Percentiles rank a stretch among this genome's conserved stretches.
These are phyloP conservation scores for Craspedostauros australis DNA, from an alignment of 108 stramenopile genomes.

Conservation along the genomic window DNA sequence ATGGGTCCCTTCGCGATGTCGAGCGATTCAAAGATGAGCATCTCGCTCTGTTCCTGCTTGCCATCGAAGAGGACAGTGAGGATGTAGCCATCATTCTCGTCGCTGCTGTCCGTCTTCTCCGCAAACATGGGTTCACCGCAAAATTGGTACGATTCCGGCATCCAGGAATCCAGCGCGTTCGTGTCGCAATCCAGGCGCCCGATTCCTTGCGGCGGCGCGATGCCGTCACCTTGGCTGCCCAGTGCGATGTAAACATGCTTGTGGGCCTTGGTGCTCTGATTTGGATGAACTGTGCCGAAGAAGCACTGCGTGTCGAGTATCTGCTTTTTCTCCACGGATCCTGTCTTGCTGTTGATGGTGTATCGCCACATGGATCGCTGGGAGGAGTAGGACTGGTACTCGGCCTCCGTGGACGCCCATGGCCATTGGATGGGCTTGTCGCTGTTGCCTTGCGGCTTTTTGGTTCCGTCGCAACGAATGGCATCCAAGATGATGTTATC, in stretches of 20 bases:
- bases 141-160: constrained; percentile 66
- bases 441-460: too few species aligned
- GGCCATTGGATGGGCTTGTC: constrained; percentile 43
- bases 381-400: constrained; percentile 40
- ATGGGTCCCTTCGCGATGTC: constrained; percentile 58
- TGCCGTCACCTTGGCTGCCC: constrained; percentile 45
- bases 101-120: constrained; percentile 11
- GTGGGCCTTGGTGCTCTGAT: constrained; percentile 51
- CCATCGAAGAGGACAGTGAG: constrained; percentile 63
- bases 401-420: constrained; percentile 50
- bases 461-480: constrained; percentile 51
- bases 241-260: constrained; percentile 59
- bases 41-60: constrained; percentile 46
- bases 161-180: constrained; percentile 50
- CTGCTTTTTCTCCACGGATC: constrained; percentile 47
- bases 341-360: constrained; percentile 34
- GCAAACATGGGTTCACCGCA: constrained; percentile 88
- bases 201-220: constrained; percentile 79
- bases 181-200: constrained; percentile 52
- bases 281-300: constrained; percentile 69
- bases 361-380: constrained; percentile 70
- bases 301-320: constrained; percentile 54
- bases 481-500: constrained; percentile 65
- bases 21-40: constrained; percentile 54
- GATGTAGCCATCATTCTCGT: constrained; percentile 68